Base-by-base conservation (phyloP, 192 early-diverging fungal species). In the Coemansia sp. region DNA sequence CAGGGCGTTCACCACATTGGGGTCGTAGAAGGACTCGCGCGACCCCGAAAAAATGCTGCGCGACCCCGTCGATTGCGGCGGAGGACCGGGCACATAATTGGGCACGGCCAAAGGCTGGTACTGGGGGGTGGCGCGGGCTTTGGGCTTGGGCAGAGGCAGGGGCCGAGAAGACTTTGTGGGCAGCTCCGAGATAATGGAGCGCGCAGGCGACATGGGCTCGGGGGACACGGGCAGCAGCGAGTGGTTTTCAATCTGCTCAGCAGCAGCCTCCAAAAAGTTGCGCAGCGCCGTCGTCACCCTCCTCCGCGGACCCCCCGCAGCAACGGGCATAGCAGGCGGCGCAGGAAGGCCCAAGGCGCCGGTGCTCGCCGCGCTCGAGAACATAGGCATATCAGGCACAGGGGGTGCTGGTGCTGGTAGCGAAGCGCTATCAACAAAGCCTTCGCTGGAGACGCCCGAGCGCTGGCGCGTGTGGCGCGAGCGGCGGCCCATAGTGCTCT, bases 401-500 rank as follows among this genome's bases (percentile, higher is more conserved):
- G 79, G 80, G 16, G 76, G 56, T 0, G 79, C 71, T 27, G 79
- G 79, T 14, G 60, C 64, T 0, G 62, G 62, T 14, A 64, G 27
- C 4, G 45, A 21, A n/a, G 36, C 29, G 17, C 45, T 53, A 29
- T 54, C 53, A 13, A 33, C 37, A 24, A 73, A 70, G 11, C 71
- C 59, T 44, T 76, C 74, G 59, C 64, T 33, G 11, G 79, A 65
- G 35, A 83, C 64, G 35, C 69, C 73, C 0, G 63, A 57, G 24
- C 80, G 75, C 24, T 59, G 59, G 27, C 75, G 69, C 17, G 59
- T 59, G 59, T 78, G 72, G n/a, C 80, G 80, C 40, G 80, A 78
- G 29, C 80, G 75, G 8, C 75, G 68, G 16, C 80, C 75, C 80
- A 83, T 83, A 4, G 80, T 83, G 75, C 80, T 83, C 75, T 83